Conservation (phyloP, 768 basidiomycete species). For the Collybia mongolica region DNA sequence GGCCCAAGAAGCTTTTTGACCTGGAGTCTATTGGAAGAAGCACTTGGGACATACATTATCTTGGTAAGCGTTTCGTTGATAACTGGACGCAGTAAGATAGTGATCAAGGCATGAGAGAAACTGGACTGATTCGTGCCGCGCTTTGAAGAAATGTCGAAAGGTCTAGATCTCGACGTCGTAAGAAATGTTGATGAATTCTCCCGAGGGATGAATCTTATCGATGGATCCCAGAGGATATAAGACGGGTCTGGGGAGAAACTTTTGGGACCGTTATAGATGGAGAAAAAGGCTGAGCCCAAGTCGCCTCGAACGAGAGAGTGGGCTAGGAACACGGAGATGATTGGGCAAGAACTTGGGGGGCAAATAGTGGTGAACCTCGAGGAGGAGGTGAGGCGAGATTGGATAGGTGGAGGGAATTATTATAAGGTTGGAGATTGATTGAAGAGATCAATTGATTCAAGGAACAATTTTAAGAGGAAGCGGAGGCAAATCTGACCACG, state of each 20-base stretch:
- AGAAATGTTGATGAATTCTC: not conserved
- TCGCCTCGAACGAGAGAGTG: too few species aligned
- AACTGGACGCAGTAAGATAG: not conserved
- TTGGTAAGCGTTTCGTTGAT: too few species aligned
- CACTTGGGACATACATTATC: too few species aligned
- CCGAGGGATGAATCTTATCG: conserved; percentile 2
- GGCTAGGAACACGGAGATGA: too few species aligned
- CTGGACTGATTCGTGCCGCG: not conserved
- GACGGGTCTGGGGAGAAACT: too few species aligned
- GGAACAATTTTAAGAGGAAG: not conserved
- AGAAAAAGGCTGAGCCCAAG: too few species aligned
- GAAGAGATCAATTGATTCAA: not conserved
- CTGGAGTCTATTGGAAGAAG: too few species aligned
- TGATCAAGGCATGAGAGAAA: not conserved
- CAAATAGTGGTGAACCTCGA: too few species aligned
- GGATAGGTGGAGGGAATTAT: not conserved
- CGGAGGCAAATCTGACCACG: conserved; percentile 35
- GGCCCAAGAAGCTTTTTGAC: too few species aligned
- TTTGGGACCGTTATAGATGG: too few species aligned
- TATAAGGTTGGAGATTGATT: conserved; percentile 10
- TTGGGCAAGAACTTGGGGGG: too few species aligned
- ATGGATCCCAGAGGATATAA: not conserved
- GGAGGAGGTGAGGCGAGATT: not conserved
- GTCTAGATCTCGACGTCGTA: not conserved
- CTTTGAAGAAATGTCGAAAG: too few species aligned